Conservation (phyloP, 164 flowering plant species). For the Amborella trichopoda region DNA sequence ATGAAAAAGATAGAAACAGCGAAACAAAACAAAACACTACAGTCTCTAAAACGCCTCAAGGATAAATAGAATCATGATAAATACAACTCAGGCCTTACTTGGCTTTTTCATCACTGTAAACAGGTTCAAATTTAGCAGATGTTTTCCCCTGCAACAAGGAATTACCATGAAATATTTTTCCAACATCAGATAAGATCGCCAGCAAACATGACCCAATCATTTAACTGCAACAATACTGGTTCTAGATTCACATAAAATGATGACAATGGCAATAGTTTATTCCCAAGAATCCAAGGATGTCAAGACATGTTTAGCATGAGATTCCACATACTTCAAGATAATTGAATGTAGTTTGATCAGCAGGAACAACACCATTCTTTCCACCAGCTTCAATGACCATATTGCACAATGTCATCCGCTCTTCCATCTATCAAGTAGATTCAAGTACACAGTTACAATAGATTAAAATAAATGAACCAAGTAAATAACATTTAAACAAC, state of each 20-base stretch:
- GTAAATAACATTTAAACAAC: not conserved
- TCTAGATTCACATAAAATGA: too few relatives aligned
- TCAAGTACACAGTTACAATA: too few relatives aligned
- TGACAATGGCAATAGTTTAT: too few relatives aligned
- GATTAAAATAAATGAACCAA: not conserved
- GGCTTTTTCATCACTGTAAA: constrained; percentile 82
- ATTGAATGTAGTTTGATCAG: constrained; percentile 75
- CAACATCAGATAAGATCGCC: too few relatives aligned
- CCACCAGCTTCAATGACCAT: constrained; percentile 99
- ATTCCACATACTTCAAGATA: constrained; percentile 67
- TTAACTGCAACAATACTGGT: too few relatives aligned
- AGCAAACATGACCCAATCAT: too few relatives aligned
- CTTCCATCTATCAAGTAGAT: constrained; percentile 97
- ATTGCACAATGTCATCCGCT: constrained; percentile 99
- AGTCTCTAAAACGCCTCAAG: too few relatives aligned
- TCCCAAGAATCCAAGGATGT: too few relatives aligned
- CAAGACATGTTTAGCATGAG: not conserved
- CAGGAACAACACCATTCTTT: constrained; percentile 93
- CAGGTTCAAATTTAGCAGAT: constrained; percentile 61
- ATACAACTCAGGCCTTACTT: constrained; percentile 30
- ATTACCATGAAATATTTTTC: too few relatives aligned
- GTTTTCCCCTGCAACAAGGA: constrained; percentile 97
- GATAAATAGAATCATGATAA: too few relatives aligned
- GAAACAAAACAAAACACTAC: too few relatives aligned
- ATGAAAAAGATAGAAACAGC: too few relatives aligned